Conservation (phyloP, 2,329 filamentous ascomycete species). For the Aspergillus oerlinghausenensis region DNA sequence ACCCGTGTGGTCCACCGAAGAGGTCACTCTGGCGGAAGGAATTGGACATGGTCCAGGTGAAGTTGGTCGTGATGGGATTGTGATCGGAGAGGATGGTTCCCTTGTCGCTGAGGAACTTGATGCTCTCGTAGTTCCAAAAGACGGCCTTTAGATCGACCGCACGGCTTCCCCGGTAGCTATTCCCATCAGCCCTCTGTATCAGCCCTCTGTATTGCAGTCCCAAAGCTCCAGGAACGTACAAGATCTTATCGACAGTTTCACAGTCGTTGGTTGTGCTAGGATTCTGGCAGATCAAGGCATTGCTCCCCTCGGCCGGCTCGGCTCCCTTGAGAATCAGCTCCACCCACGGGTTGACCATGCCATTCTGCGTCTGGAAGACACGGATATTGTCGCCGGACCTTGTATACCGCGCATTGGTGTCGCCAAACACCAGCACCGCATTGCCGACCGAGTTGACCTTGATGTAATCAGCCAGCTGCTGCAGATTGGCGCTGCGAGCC, state of each 20-base stretch:
- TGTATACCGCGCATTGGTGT: conserved; percentile 63
- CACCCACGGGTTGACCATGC: conserved; percentile 58
- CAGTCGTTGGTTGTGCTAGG: conserved; percentile 52
- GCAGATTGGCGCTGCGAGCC: conserved; percentile 56
- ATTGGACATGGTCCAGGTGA: conserved; percentile 43
- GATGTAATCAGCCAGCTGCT: conserved; percentile 58
- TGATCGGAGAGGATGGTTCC: conserved; percentile 60
- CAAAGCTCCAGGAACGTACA: conserved; percentile 22
- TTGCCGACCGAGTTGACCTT: conserved; percentile 54
- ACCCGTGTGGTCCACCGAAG: conserved; percentile 25
- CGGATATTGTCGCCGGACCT: conserved; percentile 50
- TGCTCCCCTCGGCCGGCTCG: conserved; percentile 40
- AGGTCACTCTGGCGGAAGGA: conserved; percentile 41
- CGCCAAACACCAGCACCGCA: conserved; percentile 60
- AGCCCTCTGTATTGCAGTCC: not conserved
- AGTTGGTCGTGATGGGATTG: conserved; percentile 49
- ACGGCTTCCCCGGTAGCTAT: conserved; percentile 25
- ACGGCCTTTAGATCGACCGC: conserved; percentile 51
- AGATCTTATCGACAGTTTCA: conserved; percentile 65
- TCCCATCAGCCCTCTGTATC: not conserved
- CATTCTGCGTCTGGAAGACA: conserved; percentile 49
- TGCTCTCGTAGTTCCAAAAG: conserved; percentile 47
- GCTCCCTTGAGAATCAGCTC: conserved; percentile 48
- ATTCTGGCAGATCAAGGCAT: conserved; percentile 50
- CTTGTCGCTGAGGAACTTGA: conserved; percentile 53